phyloP scores from a whole-genome alignment of 305 asterid species.

The Petunia hybrid region DNA sequence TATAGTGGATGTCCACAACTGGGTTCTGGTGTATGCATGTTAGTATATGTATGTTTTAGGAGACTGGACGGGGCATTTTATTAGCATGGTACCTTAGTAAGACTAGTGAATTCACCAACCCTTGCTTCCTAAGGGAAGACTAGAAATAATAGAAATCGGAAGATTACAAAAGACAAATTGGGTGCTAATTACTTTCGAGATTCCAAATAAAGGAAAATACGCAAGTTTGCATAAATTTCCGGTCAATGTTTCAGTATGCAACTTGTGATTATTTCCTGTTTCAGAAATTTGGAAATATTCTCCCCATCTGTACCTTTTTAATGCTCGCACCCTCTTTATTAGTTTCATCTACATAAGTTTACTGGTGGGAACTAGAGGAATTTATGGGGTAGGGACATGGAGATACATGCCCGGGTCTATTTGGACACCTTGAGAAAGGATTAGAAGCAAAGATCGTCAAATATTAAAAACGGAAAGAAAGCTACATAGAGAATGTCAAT shows the following conservation, averaged over 20 bases:
- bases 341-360: neutral
- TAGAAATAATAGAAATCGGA: neutral
- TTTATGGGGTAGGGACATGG: neutral
- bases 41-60: neutral
- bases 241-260: conserved; percentile 4
- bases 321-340: conserved; percentile 17
- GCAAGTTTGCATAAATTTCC: neutral
- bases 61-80: neutral
- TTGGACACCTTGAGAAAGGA: neutral
- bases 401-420: neutral
- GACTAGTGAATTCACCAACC: neutral
- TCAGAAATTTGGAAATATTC: neutral
- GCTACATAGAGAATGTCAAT: neutral
- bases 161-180: neutral
- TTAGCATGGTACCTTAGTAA: neutral
- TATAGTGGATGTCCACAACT: neutral
- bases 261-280: neutral
- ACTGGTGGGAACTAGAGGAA: neutral
- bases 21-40: neutral
- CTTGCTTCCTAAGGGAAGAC: neutral
- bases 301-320: neutral
- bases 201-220: neutral
- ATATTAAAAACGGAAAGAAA: neutral
- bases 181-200: neutral
- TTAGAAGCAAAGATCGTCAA: neutral